phyloP scores from a whole-genome alignment of 805 yeast species.

The Metschnikowia lachancei region DNA sequence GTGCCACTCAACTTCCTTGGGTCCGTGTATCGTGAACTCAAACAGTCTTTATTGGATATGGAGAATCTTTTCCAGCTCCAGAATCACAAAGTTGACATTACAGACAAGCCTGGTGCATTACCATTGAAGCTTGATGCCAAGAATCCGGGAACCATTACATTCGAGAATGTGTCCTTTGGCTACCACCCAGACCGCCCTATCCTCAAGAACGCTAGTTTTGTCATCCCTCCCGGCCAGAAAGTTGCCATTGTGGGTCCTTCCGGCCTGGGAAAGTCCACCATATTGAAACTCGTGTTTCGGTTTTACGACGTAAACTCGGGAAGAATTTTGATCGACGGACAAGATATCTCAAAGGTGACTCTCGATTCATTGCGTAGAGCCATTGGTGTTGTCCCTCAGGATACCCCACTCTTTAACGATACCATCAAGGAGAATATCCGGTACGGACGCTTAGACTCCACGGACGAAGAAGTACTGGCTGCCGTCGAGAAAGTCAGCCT shows the following conservation, averaged over 20 bases:
- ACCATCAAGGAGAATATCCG: conserved; percentile 82
- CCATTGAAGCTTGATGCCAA: conserved; percentile 48
- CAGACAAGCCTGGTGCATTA: conserved; percentile 60
- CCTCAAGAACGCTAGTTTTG: conserved; percentile 72
- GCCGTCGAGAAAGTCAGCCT: conserved; percentile 73
- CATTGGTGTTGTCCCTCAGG: conserved; percentile 96
- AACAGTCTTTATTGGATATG: conserved; percentile 93
- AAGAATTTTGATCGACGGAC: conserved; percentile 80
- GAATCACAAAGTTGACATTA: conserved; percentile 64
- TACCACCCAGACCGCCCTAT: conserved; percentile 89
- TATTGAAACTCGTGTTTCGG: conserved; percentile 77
- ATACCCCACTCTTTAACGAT: conserved; percentile 92
- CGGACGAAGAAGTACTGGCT: conserved; percentile 63
- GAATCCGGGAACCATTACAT: conserved; percentile 71
- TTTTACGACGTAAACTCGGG: conserved; percentile 85
- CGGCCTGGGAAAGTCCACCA: conserved; percentile 93
- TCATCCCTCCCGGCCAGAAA: conserved; percentile 85
- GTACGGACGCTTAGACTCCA: conserved; percentile 75
- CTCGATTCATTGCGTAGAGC: conserved; percentile 69
- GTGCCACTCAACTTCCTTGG: conserved; percentile 95
- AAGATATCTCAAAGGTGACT: conserved; percentile 73
- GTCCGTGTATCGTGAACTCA: conserved; percentile 90
- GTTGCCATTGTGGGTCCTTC: conserved; percentile 96
- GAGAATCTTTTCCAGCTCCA: conserved; percentile 88
- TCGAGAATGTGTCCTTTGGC: conserved; percentile 91